phyloP scores from a whole-genome alignment of 1,284 basidiomycete species.

The Veloporphyrellus conicus region DNA sequence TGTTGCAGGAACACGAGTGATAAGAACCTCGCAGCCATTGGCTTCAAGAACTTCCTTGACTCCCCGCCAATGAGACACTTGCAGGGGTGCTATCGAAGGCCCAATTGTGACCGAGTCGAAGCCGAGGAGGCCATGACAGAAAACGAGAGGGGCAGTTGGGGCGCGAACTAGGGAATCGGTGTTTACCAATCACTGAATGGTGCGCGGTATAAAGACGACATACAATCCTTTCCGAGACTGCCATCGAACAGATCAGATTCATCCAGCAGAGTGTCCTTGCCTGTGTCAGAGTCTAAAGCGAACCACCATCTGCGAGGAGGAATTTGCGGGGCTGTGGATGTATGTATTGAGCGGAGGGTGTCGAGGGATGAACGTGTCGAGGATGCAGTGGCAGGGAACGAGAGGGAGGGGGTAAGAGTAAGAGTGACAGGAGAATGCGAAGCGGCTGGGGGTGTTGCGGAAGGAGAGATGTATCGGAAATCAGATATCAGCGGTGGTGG shows the following conservation, averaged over 20 bases:
- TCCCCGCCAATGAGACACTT: conserved; percentile 92
- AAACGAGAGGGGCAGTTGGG: conserved; percentile 81
- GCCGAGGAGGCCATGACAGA: conserved; percentile 90
- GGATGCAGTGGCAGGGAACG: conserved; percentile 34
- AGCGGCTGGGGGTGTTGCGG: conserved; percentile 48
- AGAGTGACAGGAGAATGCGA: conserved; percentile 24
- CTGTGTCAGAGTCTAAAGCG: conserved; percentile 33
- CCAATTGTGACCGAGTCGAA: conserved; percentile 77
- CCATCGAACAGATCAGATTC: conserved; percentile 56
- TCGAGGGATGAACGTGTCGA: conserved; percentile 53
- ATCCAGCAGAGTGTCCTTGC: conserved; percentile 49
- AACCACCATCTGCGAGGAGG: conserved; percentile 51
- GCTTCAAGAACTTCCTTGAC: conserved; percentile 87
- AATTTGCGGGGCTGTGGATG: conserved; percentile 20
- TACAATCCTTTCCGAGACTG: conserved; percentile 67
- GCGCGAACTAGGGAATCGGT: conserved; percentile 51
- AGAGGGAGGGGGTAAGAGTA: conserved; percentile 34
- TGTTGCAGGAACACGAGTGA: conserved; percentile 89
- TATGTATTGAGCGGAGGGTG: conserved; percentile 55
- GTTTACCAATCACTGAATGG: conserved; percentile 5
- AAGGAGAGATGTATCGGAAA: conserved; percentile 61
- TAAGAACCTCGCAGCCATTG: conserved; percentile 86
- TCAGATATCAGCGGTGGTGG: conserved; percentile 58
- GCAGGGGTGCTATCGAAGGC: conserved; percentile 69
- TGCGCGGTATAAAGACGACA: conserved; percentile 26